A percentile compares a stretch with the other conserved stretches of the same genome.
Evolutionary conservation across 257 asterid species (phyloP).

Genomic region (Solanum lycopersicoides): DNA sequence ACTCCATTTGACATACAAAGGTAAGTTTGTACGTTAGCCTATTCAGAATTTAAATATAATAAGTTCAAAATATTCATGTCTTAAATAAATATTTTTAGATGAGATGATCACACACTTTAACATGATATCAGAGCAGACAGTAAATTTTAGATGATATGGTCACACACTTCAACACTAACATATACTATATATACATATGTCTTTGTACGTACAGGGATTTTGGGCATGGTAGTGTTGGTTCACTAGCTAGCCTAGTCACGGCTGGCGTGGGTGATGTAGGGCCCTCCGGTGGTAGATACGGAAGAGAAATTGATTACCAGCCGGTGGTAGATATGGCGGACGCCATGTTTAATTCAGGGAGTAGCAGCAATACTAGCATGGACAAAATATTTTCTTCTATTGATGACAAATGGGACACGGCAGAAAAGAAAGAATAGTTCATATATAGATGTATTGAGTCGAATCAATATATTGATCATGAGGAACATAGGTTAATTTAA

Average conservation of each 20-base stretch:
- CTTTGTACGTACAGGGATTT: background rate
- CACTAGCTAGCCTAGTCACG: background rate
- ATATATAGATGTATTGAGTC: background rate
- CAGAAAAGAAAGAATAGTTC: slow-evolving; percentile 36
- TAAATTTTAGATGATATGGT: too few relatives aligned
- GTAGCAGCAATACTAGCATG: slow-evolving; percentile 64
- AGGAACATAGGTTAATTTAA: background rate
- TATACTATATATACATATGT: background rate
- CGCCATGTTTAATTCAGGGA: slow-evolving; percentile 74
- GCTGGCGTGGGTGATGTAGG: background rate
- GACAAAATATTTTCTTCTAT: slow-evolving; percentile 60
- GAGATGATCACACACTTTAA: too few relatives aligned
- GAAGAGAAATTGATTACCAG: slow-evolving; percentile 17
- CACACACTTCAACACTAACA: too few relatives aligned
- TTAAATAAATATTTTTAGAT: background rate
- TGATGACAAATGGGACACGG: slow-evolving; percentile 60
- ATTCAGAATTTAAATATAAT: background rate
- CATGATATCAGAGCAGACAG: too few relatives aligned
- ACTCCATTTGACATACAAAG: background rate
- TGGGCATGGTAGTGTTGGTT: background rate
- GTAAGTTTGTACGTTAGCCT: background rate
- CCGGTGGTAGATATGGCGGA: slow-evolving; percentile 83
- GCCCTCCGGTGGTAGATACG: slow-evolving; percentile 12
- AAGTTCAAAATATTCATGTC: background rate
- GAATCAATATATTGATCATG: background rate